Evolutionary conservation across 805 yeast genomes (phyloP), one percentile per base, ranked within the genome.

Genomic region (Candida germanica): DNA sequence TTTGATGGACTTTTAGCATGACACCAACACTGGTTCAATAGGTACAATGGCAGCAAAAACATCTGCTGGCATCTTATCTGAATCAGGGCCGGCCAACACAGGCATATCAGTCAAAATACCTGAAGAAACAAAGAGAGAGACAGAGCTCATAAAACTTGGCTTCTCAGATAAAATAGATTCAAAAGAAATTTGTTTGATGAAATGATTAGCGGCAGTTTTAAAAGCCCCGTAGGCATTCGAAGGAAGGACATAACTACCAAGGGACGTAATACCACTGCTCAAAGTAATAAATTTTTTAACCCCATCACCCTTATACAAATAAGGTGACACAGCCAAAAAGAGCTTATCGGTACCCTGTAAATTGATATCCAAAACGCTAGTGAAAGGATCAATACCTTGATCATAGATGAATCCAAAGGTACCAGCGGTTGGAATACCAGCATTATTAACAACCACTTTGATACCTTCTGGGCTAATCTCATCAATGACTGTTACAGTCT

Each of bases 181-280:
- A 15, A 74, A 78, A 46, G 91, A 69, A 55, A 87, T 93, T 26
- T 79, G 78, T 27, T 65, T 71, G 58, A 91, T 96, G 52, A 91
- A 93, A 49, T 75, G 74, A 39, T 79, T 79, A 46, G 83, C 41
- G 1, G 64, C 71, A 9, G 68, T 63, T 45, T 66, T 65, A 6
- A 66, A 56, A 26, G 46, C 48, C 3, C 68, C 68, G 38, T 65
- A 65, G 12, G 61, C 58, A 4, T 47, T 12, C 9, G 12, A 28
- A 35, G 47, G 1, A 17, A 7, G 7, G 19, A 44, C 15, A 41
- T 40, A n/a, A 53, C 38, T 12, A 56, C 49, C 6, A 54, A 67
- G 26, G 6, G 40, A 29, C 7, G 36, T 23, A 6, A 49, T 56
- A 6, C 28, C 9, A 13, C 55, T 46, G 7, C 66, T 50, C 9